Percentiles rank a stretch among this genome's conserved stretches.
These are phyloP conservation scores for Erythrophleum fordii DNA, from an alignment of 306 rosid species.

Conservation along the genomic window DNA sequence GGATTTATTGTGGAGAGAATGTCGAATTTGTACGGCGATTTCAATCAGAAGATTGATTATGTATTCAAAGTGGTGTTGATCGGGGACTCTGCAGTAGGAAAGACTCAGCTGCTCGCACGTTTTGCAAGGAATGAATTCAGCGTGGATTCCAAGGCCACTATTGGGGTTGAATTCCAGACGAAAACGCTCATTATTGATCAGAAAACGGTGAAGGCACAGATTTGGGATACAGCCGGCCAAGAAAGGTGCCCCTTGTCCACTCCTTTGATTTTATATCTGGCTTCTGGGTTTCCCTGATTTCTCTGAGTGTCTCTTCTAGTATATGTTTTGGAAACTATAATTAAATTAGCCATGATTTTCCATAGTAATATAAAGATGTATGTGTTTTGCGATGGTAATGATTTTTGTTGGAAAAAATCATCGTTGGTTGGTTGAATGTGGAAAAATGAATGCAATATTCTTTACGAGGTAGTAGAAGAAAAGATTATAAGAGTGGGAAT, in stretches of 20 bases:
- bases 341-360: background rate
- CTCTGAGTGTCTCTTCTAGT: background rate
- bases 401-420: constrained; percentile 16
- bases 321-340: background rate
- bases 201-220: constrained; percentile 84
- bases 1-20: constrained; percentile 39
- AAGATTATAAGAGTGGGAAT: background rate
- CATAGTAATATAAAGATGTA: background rate
- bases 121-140: constrained; percentile 82
- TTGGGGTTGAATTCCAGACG: constrained; percentile 94
- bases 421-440: background rate
- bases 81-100: constrained; percentile 95
- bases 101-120: constrained; percentile 86
- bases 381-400: background rate
- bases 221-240: constrained; percentile 99
- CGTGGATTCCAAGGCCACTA: constrained; percentile 84
- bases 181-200: constrained; percentile 81
- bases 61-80: constrained; percentile 94
- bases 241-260: constrained; percentile 61
- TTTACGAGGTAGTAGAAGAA: background rate
- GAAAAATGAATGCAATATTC: background rate
- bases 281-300: background rate
- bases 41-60: constrained; percentile 81
- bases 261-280: background rate
- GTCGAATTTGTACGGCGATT: constrained; percentile 88